Conservation (phyloP, 2,329 filamentous ascomycete species). For the Aurifilum marmelostoma region DNA sequence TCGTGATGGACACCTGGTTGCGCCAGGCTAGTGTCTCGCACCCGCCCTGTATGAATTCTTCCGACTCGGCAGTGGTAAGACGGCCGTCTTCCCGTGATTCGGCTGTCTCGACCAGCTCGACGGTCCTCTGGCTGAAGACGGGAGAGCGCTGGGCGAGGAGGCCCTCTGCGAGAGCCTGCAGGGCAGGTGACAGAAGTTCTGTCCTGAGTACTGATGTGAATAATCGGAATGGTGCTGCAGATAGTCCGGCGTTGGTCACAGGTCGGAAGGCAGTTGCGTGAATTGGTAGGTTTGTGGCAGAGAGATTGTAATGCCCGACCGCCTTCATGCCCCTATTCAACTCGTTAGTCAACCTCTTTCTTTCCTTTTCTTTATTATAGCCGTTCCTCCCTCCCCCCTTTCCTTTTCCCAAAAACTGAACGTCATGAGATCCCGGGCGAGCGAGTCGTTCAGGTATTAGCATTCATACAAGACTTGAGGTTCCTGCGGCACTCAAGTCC, state of each 20-base stretch:
- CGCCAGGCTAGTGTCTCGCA: slow-evolving; percentile 54
- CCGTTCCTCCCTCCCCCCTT: too few relatives aligned
- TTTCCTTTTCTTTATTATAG: not conserved
- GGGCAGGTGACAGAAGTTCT: slow-evolving; percentile 41
- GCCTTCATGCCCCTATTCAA: slow-evolving; percentile 45
- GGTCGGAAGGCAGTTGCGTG: slow-evolving; percentile 57
- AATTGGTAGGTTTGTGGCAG: slow-evolving; percentile 50
- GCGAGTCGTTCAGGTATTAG: too few relatives aligned
- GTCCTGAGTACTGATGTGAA: slow-evolving; percentile 42
- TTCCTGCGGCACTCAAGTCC: not conserved
- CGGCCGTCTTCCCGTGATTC: slow-evolving; percentile 35
- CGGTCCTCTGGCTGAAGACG: slow-evolving; percentile 46
- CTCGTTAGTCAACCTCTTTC: not conserved
- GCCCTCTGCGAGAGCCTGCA: slow-evolving; percentile 35
- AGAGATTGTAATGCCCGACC: slow-evolving; percentile 57
- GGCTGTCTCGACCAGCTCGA: slow-evolving; percentile 41
- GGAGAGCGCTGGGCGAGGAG: slow-evolving; percentile 41
- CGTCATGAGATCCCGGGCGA: not conserved
- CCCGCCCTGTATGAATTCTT: slow-evolving; percentile 46
- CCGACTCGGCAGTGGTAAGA: slow-evolving; percentile 38
- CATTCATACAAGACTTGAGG: not conserved
- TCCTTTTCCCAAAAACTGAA: too few relatives aligned
- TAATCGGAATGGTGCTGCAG: slow-evolving; percentile 41
- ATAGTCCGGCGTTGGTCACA: slow-evolving; percentile 27
- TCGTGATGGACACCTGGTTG: slow-evolving; percentile 19